These are phyloP conservation scores for Durusdinium trenchii DNA, from an alignment of 73 alveolate genomes.

Conservation along the genomic window DNA sequence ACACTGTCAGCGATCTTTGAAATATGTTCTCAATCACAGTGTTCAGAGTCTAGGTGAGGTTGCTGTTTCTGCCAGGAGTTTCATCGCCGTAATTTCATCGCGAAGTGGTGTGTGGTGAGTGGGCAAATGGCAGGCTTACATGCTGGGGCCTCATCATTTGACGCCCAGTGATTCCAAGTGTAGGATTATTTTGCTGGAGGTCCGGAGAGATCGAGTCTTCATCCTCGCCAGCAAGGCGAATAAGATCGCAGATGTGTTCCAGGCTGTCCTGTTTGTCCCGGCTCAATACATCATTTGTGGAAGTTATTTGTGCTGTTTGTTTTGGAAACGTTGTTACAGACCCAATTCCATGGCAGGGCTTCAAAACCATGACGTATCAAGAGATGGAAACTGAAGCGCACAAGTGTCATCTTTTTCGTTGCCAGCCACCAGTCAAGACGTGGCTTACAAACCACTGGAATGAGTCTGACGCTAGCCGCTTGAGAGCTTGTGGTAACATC, in stretches of 20 bases:
- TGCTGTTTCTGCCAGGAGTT: no score
- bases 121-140: constrained; percentile 25
- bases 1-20: not conserved
- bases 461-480: not conserved
- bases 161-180: not conserved
- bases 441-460: not conserved
- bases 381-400: not conserved
- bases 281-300: not conserved
- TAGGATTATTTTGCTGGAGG: not conserved
- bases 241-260: not conserved
- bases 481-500: constrained; percentile 1
- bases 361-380: not conserved
- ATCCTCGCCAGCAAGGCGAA: not conserved
- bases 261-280: not conserved
- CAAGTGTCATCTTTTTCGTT: not conserved
- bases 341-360: not conserved
- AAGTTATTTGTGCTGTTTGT: no score
- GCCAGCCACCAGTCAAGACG: not conserved
- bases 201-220: not conserved
- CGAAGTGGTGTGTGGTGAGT: not conserved
- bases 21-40: not conserved
- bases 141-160: not conserved
- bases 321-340: not conserved
- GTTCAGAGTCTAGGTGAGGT: no score
- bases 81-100: not conserved